Percentiles rank a stretch among this genome's conserved stretches.
These are phyloP conservation scores for Chaetothyriales sp. DNA, from an alignment of 2,329 filamentous ascomycete genomes.

Conservation along the genomic window DNA sequence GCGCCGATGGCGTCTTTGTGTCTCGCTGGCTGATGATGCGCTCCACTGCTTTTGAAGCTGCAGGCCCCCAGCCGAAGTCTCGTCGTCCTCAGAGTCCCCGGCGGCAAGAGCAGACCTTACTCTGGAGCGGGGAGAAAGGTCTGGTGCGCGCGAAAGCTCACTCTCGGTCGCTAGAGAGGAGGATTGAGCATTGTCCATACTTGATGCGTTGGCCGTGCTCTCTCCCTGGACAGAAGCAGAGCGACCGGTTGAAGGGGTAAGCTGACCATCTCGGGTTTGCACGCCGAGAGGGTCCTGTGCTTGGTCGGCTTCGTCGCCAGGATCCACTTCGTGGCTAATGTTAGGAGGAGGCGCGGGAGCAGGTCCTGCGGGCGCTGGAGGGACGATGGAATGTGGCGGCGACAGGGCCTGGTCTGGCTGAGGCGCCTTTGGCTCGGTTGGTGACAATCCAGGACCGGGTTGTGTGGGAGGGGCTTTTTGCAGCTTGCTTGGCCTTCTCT, in stretches of 20 bases:
- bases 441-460: constrained; percentile 21
- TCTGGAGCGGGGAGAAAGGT: constrained; percentile 11
- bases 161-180: not conserved
- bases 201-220: constrained; percentile 12
- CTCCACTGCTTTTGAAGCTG: constrained; percentile 5
- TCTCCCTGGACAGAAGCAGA: constrained; percentile 17
- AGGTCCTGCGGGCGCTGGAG: constrained; percentile 7
- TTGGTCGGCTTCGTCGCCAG: not conserved
- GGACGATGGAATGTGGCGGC: constrained; percentile 9
- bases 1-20: constrained; percentile 32
- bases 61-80: constrained; percentile 6
- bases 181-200: constrained; percentile 5
- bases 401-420: constrained; percentile 26
- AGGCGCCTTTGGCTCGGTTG: constrained; percentile 14
- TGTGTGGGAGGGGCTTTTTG: constrained; percentile 48
- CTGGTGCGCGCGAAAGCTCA: not conserved
- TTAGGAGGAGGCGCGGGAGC: constrained; percentile 8
- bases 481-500: constrained; percentile 52
- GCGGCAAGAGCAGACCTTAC: constrained; percentile 17
- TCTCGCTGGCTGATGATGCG: constrained; percentile 8
- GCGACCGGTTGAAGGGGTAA: constrained; percentile 8
- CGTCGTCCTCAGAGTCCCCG: constrained; percentile 16
- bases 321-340: constrained; percentile 9
- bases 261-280: constrained; percentile 1
- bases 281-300: not conserved